Evolutionary conservation across 371 early-diverging fungal species (phyloP), one percentile per base, ranked within the genome.

Genomic region (Apophysomyces variabilis): DNA sequence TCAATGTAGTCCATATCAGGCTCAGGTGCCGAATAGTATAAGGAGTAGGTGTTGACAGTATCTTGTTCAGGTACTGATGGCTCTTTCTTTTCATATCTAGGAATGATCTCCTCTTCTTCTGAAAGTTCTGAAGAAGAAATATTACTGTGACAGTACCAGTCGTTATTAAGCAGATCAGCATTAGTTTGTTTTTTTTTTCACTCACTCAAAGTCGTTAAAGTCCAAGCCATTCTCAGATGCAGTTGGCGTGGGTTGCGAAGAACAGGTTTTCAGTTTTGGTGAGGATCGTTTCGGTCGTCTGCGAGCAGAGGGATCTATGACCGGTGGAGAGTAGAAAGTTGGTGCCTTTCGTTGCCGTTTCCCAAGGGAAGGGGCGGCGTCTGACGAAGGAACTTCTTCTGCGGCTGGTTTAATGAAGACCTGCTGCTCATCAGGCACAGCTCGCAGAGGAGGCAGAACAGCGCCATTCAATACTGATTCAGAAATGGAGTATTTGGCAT

Each of bases 341-440:
- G 77, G 66, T 32, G 69, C 45, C 60, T 78, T 79, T 26, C 79
- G 74, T 54, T 74, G 67, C 26, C 79, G 71, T 44, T 79, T 82
- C 14, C 68, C 67, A 14, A 62, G 62, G 14, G 57, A 60, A 47
- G 54, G 47, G 12, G 67, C 32, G 45, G 45, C 57, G 1, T 12
- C 54, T 26, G 46, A 67, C 32, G 54, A 7, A 3, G 26, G 38
- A 18, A 57, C 14, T 12, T 65, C 14, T 43, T 70, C 69, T 26
- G 75, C 65, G 0, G 78, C 78, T 16, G 83, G 79, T 32, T 78
- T 73, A 12, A 79, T 67, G 26, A 71, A 66, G 39, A 82, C 76
- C 13, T 79, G 76, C 41, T 79, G 76, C 45, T 79, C 75, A 57
- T 82, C 83, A 41, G 83, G 83, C 44, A 82, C 71, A n/a, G 71